These are phyloP conservation scores for Ramularia collo-cygni DNA, from an alignment of 2,329 filamentous ascomycete species.

Conservation along the genomic window DNA sequence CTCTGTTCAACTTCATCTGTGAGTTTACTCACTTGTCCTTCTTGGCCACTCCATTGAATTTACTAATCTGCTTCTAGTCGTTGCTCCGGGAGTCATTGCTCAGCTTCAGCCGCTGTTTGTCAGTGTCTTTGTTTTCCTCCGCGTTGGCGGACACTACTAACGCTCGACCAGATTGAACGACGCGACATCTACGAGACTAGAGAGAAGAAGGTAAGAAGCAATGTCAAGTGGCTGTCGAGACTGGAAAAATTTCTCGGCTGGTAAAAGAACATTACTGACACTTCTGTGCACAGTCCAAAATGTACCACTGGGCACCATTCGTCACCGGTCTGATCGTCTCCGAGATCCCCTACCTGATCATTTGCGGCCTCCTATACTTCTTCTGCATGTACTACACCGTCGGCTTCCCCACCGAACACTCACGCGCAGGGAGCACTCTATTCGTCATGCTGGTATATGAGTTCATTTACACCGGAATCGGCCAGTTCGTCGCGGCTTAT, in stretches of 20 bases:
- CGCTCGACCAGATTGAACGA: conserved; percentile 38
- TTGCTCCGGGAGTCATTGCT: conserved; percentile 42
- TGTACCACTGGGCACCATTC: conserved; percentile 69
- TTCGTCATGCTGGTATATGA: conserved; percentile 50
- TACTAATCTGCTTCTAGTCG: conserved; percentile 28
- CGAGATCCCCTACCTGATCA: conserved; percentile 59
- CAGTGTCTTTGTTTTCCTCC: too few relatives aligned
- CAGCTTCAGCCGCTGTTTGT: conserved; percentile 53
- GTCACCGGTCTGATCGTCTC: conserved; percentile 63
- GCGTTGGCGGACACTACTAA: too few relatives aligned
- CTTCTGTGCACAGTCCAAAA: too few relatives aligned
- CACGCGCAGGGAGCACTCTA: conserved; percentile 43
- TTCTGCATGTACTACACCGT: conserved; percentile 32
- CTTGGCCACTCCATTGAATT: too few relatives aligned
- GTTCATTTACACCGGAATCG: conserved; percentile 48
- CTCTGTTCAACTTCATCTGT: conserved; percentile 25
- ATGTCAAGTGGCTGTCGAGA: neutral
- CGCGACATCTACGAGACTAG: conserved; percentile 53
- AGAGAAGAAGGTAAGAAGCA: conserved; percentile 47
- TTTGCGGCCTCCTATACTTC: conserved; percentile 52
- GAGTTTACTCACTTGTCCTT: too few relatives aligned
- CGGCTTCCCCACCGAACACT: conserved; percentile 38
- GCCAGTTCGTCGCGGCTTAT: conserved; percentile 49
- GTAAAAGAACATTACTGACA: too few relatives aligned
- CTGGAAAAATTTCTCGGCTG: neutral